Evolutionary conservation across 2,329 filamentous ascomycete species (phyloP), one percentile per base, ranked within the genome.

Genomic region (Blumeriella jaapii): DNA sequence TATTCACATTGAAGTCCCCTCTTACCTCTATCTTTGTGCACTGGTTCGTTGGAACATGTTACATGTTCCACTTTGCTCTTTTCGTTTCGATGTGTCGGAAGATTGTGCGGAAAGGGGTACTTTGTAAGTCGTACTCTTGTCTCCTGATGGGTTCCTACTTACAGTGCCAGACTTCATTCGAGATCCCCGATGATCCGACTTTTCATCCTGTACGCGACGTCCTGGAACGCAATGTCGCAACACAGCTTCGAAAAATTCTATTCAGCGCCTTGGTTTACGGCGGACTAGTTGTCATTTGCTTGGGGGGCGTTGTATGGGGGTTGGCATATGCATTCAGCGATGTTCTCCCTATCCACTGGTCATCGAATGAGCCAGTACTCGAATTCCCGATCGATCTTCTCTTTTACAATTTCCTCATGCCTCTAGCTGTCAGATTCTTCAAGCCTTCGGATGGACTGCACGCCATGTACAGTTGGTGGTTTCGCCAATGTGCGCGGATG

Each of bases 81-180:
- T 98, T 98, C 55, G 91, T 98, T 12, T 93, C 87, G 38, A 96
- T 98, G 87, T 98, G 91, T 60, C 79, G 91, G 44, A 95, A 94
- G 63, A 94, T 96, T 40, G 83, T 98, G 79, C 79, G 91, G 44
- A 85, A 77, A 48, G 91, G 91, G 33, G 91, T 98, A 25, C 67
- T 98, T 40, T 96, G 79, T 84, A 66, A 71, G 78, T 69, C 18
- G 2, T 28, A 18, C 15, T 26, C 18, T 14, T 31, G 26, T 18
- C 23, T 27, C 25, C 11, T 8, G 26, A 18, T 14, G 31, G 18
- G 13, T 18, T 13, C 18, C 26, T 38, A 36, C 59, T 66, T 53
- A 63, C 44, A 30, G 6, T 32, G 16, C 2, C 42, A 83, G 79
- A 95, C 63, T 98, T 98, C 58, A 98, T 98, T 51, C 77, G 91